These are phyloP conservation scores for Deinandra increscens DNA, from an alignment of 129 eudicot genomes.

Conservation along the genomic window DNA sequence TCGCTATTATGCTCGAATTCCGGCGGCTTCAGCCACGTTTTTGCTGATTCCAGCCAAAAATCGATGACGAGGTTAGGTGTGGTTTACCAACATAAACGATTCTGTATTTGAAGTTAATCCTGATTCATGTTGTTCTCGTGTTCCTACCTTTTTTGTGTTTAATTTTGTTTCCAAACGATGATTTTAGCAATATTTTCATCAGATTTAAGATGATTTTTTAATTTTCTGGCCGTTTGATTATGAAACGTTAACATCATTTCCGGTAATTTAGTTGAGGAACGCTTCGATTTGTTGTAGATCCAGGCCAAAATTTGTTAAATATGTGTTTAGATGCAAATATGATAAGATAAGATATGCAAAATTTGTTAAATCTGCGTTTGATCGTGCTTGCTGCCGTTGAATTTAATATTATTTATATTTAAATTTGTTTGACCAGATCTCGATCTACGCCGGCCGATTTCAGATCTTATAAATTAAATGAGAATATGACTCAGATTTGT, in stretches of 20 bases:
- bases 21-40: too few species aligned
- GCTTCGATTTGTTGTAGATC: conserved; percentile 12
- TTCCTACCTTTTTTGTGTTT: too few species aligned
- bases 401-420: conserved; percentile 21
- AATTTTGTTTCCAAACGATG: not conserved
- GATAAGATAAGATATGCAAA: conserved; percentile 7
- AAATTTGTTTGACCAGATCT: conserved; percentile 46
- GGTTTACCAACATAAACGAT: not conserved
- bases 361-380: too few species aligned
- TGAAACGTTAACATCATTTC: not conserved
- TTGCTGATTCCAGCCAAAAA: too few species aligned
- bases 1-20: too few species aligned
- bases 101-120: not conserved
- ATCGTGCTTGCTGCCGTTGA: not conserved
- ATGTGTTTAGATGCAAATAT: too few species aligned
- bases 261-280: not conserved
- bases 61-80: too few species aligned
- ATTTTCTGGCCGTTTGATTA: not conserved
- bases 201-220: not conserved
- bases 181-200: conserved; percentile 16
- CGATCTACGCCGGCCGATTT: conserved; percentile 22
- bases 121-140: too few species aligned
- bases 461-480: conserved; percentile 23
- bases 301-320: not conserved
- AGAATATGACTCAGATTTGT: not conserved